phyloP scores from a whole-genome alignment of 495 filamentous ascomycete genomes.

The Aspergillus homomorphus region DNA sequence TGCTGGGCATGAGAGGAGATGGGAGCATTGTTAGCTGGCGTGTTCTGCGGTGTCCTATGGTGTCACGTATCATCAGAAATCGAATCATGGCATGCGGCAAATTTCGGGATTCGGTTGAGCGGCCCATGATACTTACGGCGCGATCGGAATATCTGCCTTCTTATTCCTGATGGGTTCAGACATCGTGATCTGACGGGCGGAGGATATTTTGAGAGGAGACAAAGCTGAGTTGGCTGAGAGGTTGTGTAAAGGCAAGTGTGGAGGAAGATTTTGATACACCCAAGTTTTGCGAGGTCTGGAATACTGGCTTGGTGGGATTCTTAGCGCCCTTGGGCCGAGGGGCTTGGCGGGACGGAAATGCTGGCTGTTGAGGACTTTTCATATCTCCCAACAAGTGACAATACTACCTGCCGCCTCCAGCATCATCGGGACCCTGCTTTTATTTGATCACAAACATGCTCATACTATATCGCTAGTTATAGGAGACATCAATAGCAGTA shows the following conservation, averaged over 20 bases:
- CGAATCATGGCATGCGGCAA: slow-evolving; percentile 7
- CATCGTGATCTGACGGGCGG: slow-evolving; percentile 50
- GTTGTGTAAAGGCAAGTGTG: slow-evolving; percentile 21
- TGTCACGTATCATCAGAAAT: slow-evolving; percentile 26
- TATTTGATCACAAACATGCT: no score
- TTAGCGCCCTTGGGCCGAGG: slow-evolving; percentile 49
- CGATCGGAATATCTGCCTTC: slow-evolving; percentile 75
- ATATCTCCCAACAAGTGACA: slow-evolving; percentile 37
- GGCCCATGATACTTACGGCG: slow-evolving; percentile 64
- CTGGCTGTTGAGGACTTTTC: slow-evolving; percentile 40
- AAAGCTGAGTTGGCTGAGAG: slow-evolving; percentile 21
- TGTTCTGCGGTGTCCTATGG: slow-evolving; percentile 89
- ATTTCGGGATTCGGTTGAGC: background rate
- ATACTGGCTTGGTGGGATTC: slow-evolving; percentile 46
- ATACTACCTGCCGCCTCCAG: background rate
- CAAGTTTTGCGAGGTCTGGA: slow-evolving; percentile 44
- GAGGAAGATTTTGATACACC: slow-evolving; percentile 40
- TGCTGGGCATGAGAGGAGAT: slow-evolving; percentile 98
- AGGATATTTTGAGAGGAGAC: background rate
- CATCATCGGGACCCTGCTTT: background rate
- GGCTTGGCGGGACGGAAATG: slow-evolving; percentile 44
- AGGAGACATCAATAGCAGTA: no score
- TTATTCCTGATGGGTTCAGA: slow-evolving; percentile 90
- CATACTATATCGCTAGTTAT: no score
- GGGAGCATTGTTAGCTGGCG: slow-evolving; percentile 87